Conservation (phyloP, 2,329 filamentous ascomycete species). For the Stemphylium vesicarium region DNA sequence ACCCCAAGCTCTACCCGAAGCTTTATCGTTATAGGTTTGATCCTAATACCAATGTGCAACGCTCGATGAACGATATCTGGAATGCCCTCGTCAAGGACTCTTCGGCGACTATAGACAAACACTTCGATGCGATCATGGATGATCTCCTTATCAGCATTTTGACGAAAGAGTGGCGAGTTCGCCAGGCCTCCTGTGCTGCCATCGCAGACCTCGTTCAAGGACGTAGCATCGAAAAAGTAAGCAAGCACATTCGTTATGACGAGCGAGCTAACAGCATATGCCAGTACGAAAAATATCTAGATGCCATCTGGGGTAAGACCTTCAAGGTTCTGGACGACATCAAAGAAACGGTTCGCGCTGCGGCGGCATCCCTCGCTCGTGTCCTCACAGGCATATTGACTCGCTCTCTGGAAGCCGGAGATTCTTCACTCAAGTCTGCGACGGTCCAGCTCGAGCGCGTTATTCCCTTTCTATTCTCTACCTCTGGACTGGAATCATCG, state of each 20-base stretch:
- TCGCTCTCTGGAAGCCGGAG: constrained; percentile 81
- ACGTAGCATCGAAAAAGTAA: constrained; percentile 61
- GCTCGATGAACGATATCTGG: constrained; percentile 98
- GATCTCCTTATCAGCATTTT: constrained; percentile 86
- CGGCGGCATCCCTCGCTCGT: constrained; percentile 82
- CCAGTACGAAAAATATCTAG: constrained; percentile 81
- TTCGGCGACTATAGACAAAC: constrained; percentile 72
- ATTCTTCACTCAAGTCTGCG: constrained; percentile 69
- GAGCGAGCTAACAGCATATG: constrained; percentile 10
- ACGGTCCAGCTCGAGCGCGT: constrained; percentile 83
- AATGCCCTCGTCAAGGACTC: constrained; percentile 92
- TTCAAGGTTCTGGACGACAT: constrained; percentile 96
- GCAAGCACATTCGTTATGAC: neutral
- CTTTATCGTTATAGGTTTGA: constrained; percentile 94
- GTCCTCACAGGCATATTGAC: constrained; percentile 84
- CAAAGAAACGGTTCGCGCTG: constrained; percentile 83
- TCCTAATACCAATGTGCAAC: constrained; percentile 88
- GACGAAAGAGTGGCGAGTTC: constrained; percentile 89
- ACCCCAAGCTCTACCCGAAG: constrained; percentile 94
- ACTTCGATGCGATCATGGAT: constrained; percentile 88
- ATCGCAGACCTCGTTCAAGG: constrained; percentile 88
- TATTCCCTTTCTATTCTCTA: constrained; percentile 87
- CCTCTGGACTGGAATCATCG: constrained; percentile 85
- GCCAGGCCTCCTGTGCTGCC: constrained; percentile 90
- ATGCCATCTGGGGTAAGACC: constrained; percentile 82